phyloP scores from a whole-genome alignment of 805 yeast genomes.

The Brettanomyces sp. region DNA sequence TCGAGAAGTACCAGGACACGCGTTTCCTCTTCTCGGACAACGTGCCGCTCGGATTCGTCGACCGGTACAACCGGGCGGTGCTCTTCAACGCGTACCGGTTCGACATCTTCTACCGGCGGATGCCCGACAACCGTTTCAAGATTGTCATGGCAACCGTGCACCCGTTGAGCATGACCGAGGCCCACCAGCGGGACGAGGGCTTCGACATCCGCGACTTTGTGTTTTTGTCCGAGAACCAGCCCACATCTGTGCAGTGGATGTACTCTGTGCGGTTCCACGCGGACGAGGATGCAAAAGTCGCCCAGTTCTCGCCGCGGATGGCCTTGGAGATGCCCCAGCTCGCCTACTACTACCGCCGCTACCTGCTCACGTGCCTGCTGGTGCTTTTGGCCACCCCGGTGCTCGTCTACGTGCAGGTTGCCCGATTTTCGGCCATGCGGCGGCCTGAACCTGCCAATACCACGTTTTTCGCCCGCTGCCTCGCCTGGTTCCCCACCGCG shows the following conservation, averaged over 20 bases:
- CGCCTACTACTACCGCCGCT: neutral
- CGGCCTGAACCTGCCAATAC: neutral
- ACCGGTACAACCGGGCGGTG: conserved; percentile 1
- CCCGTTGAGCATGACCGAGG: neutral
- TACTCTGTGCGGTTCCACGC: conserved; percentile 1
- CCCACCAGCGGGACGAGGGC: neutral
- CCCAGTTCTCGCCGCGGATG: conserved; percentile 1
- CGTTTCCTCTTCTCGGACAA: conserved; percentile 1
- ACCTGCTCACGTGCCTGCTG: neutral
- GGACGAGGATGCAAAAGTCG: neutral
- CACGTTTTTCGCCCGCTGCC: neutral
- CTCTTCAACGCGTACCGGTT: conserved; percentile 1
- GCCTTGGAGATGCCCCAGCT: neutral
- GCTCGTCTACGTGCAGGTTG: neutral
- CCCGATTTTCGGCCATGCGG: neutral
- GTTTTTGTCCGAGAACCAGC: neutral
- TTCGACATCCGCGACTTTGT: conserved; percentile 1
- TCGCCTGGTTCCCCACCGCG: neutral
- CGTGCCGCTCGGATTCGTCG: conserved; percentile 3
- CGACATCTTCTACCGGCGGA: neutral
- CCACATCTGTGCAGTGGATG: neutral
- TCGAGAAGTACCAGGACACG: neutral
- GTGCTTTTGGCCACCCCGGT: neutral
- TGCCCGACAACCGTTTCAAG: neutral
- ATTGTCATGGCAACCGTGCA: neutral